Conservation (phyloP, 1,284 basidiomycete genomes). For the Apiotrichum brassicae region DNA sequence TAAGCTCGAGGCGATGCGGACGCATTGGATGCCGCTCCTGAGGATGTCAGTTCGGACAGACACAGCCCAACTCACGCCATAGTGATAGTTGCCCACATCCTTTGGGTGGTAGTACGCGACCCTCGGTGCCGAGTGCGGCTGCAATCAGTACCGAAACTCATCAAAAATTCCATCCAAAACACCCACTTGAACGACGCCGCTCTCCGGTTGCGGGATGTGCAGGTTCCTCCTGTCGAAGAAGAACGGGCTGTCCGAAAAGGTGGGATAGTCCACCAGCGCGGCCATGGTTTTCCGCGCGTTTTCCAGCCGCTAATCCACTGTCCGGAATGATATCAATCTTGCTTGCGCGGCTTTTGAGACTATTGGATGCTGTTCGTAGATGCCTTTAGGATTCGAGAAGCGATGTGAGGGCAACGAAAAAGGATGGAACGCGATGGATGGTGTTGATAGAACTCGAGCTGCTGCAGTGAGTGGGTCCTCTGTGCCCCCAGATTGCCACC, state of each 20-base stretch:
- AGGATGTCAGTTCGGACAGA: no score
- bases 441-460: not conserved
- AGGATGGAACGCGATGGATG: no score
- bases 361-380: not conserved
- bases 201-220: constrained; percentile 37
- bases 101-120: constrained; percentile 96
- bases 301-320: not conserved
- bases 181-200: constrained; percentile 37
- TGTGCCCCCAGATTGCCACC: not conserved
- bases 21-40: constrained; percentile 99
- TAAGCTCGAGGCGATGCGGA: constrained; percentile 86
- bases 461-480: not conserved
- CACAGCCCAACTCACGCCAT: constrained; percentile 76
- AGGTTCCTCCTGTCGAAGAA: constrained; percentile 43
- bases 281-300: constrained; percentile 2
- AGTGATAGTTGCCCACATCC: constrained; percentile 90
- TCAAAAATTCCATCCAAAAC: not conserved
- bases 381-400: no score
- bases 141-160: constrained; percentile 1
- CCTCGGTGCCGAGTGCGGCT: constrained; percentile 78
- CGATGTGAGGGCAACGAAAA: no score
- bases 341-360: not conserved
- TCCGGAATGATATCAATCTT: not conserved
- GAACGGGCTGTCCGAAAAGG: constrained; percentile 47
- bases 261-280: constrained; percentile 29